phyloP scores from a whole-genome alignment of 345 rosid genomes.

The Gossypium australe region DNA sequence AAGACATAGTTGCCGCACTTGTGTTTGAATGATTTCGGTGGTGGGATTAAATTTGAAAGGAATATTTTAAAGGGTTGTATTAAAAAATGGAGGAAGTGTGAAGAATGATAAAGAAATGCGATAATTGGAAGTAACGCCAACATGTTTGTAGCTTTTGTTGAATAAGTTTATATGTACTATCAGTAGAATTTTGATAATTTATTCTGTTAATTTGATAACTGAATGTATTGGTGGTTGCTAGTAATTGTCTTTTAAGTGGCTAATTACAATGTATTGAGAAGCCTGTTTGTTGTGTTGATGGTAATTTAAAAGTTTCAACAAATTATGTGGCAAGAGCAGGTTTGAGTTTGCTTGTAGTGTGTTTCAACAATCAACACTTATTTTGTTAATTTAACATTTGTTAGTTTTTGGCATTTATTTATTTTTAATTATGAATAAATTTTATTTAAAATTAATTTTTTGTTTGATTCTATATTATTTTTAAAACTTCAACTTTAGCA shows the following conservation, averaged over 20 bases:
- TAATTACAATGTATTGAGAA: neutral
- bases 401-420: too few species aligned
- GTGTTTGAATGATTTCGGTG: neutral
- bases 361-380: too few species aligned
- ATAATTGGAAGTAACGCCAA: slow-evolving; percentile 79
- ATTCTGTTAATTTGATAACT: neutral
- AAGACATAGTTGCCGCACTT: too few species aligned
- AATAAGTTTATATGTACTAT: too few species aligned
- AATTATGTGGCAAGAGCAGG: neutral
- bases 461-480: too few species aligned
- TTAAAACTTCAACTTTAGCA: too few species aligned
- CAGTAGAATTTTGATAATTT: neutral
- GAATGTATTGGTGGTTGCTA: neutral
- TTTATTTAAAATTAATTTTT: too few species aligned
- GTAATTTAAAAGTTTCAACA: neutral
- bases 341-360: neutral
- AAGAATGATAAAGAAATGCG: slow-evolving; percentile 41
- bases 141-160: slow-evolving; percentile 16
- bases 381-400: too few species aligned
- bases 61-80: neutral
- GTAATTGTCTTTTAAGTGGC: neutral
- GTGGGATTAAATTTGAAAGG: slow-evolving; percentile 2
- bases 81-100: slow-evolving; percentile 21
- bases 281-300: neutral
- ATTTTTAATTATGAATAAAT: too few species aligned